phyloP scores from a whole-genome alignment of 257 asterid species.

The Solanum medicagineum region DNA sequence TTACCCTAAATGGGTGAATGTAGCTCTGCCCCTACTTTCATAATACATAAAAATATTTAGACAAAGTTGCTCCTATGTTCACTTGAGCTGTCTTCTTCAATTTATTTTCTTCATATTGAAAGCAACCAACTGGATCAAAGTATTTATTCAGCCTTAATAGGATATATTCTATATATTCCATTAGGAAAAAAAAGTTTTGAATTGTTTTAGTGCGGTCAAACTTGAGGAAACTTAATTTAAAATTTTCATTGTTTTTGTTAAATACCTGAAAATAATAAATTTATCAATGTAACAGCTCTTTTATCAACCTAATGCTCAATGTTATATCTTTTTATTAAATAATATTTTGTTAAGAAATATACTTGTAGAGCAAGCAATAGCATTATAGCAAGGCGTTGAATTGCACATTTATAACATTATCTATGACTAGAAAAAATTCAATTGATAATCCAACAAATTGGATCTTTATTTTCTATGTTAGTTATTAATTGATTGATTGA shows the following conservation, averaged over 20 bases:
- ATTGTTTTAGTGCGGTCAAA: not conserved
- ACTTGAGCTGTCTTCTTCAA: not conserved
- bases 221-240: not conserved
- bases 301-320: not conserved
- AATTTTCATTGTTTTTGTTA: not conserved
- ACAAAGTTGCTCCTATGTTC: not conserved
- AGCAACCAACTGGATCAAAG: not conserved
- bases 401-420: not conserved
- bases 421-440: not conserved
- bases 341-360: not conserved
- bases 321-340: not conserved
- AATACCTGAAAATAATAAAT: not conserved
- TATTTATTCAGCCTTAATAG: not conserved
- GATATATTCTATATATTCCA: not conserved
- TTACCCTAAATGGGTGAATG: no score
- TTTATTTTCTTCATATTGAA: not conserved
- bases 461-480: not conserved
- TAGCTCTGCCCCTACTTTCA: no score
- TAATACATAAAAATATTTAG: not conserved
- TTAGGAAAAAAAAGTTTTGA: not conserved
- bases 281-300: not conserved
- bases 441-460: not conserved
- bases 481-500: not conserved
- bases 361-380: not conserved
- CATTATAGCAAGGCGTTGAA: not conserved